Conservation (phyloP, 306 rosid genomes). For the Astragalus glycyphyllos region DNA sequence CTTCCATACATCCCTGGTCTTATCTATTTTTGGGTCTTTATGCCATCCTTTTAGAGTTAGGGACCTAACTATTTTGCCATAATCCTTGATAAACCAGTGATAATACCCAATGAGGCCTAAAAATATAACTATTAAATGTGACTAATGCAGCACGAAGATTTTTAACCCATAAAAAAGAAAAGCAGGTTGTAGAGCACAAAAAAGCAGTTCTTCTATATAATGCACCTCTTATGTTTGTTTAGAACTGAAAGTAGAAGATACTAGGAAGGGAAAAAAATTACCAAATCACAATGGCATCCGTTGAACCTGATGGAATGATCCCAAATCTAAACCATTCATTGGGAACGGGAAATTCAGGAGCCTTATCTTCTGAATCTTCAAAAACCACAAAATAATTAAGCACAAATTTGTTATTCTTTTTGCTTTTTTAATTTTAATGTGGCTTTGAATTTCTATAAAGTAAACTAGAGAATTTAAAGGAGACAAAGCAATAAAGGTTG, state of each 20-base stretch:
- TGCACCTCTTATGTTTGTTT: neutral
- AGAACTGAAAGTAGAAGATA: slow-evolving; percentile 31
- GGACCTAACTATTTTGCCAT: no score
- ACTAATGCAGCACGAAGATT: no score
- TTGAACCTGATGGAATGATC: slow-evolving; percentile 95
- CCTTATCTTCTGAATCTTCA: slow-evolving; percentile 62
- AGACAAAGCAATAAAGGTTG: slow-evolving; percentile 24
- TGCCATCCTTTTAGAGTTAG: no score
- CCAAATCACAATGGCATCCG: slow-evolving; percentile 97
- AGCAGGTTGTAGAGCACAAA: no score
- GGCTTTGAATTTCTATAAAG: slow-evolving; percentile 14
- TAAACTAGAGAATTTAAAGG: slow-evolving; percentile 31
- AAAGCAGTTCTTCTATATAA: no score
- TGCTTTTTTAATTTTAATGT: neutral
- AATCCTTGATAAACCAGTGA: no score
- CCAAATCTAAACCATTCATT: slow-evolving; percentile 79
- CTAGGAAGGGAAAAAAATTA: slow-evolving; percentile 42
- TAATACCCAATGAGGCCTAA: no score
- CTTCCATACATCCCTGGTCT: no score
- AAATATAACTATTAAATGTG: no score
- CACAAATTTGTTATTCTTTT: slow-evolving; percentile 30
- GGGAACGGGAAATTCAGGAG: slow-evolving; percentile 60
- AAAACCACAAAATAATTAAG: slow-evolving; percentile 39
- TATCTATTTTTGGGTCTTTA: no score
- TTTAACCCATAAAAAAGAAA: no score